phyloP scores from a whole-genome alignment of 306 rosid genomes.

The Acacia confusa region DNA sequence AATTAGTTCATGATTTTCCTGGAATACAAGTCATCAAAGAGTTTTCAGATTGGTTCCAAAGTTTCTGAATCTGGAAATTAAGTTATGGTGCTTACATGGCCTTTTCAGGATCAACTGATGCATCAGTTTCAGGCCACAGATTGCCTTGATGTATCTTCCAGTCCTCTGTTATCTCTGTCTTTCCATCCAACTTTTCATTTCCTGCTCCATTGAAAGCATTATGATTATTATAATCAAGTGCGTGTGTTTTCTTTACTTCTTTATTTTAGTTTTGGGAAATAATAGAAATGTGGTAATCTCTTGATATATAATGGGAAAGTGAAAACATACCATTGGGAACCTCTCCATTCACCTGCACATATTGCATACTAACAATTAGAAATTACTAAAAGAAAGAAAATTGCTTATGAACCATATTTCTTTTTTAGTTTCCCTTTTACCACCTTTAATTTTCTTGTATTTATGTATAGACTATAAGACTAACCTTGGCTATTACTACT shows the following conservation, averaged over 20 bases:
- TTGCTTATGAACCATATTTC: neutral
- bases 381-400: conserved; percentile 6
- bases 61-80: conserved; percentile 3
- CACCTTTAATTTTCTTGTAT: neutral
- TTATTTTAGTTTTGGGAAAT: neutral
- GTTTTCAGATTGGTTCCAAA: neutral
- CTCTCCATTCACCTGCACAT: conserved; percentile 74
- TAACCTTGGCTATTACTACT: conserved; percentile 28
- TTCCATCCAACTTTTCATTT: conserved; percentile 64
- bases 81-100: conserved; percentile 53
- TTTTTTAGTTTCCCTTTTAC: neutral
- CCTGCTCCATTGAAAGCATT: conserved; percentile 47
- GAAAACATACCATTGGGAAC: conserved; percentile 45
- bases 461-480: neutral
- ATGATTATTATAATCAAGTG: neutral
- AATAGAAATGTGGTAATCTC: neutral
- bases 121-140: conserved; percentile 70
- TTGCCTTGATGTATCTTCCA: conserved; percentile 87
- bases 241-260: neutral
- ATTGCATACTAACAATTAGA: conserved; percentile 23
- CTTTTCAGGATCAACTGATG: conserved; percentile 72
- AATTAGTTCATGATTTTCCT: conserved; percentile 1
- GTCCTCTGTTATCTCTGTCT: conserved; percentile 71
- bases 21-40: neutral
- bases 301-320: conserved; percentile 5